Percentiles rank a stretch among this genome's conserved stretches.
Conservation (phyloP, 768 basidiomycete genomes). For the Galerina sulciceps region DNA sequence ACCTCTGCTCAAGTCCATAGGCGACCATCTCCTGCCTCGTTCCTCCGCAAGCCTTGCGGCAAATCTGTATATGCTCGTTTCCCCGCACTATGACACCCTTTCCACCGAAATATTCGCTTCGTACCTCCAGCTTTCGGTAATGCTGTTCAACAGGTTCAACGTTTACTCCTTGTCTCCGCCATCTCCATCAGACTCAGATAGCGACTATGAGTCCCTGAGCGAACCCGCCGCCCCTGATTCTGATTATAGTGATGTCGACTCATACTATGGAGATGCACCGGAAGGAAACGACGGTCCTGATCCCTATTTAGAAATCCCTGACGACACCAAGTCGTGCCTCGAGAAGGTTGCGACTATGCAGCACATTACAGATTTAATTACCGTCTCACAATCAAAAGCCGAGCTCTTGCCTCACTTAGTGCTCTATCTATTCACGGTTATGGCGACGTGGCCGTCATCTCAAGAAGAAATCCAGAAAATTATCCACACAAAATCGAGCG, state of each 20-base stretch:
- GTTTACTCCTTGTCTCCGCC: constrained; percentile 47
- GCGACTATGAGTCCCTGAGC: neutral
- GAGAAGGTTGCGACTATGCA: constrained; percentile 52
- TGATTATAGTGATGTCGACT: constrained; percentile 38
- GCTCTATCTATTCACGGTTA: constrained; percentile 59
- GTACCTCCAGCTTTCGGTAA: constrained; percentile 58
- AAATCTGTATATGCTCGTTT: constrained; percentile 68
- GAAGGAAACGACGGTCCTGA: constrained; percentile 23
- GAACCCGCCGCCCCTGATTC: neutral
- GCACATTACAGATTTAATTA: constrained; percentile 61
- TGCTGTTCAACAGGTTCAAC: constrained; percentile 50
- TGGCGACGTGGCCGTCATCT: constrained; percentile 61
- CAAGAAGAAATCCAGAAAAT: constrained; percentile 61
- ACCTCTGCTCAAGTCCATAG: constrained; percentile 25
- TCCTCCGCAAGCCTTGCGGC: constrained; percentile 67
- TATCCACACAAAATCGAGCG: constrained; percentile 50
- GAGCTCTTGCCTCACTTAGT: constrained; percentile 53
- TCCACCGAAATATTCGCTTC: constrained; percentile 47
- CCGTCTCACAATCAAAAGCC: constrained; percentile 40
- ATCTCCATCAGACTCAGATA: neutral
- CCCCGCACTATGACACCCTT: constrained; percentile 62
- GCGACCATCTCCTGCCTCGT: constrained; percentile 30
- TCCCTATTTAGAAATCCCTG: constrained; percentile 50
- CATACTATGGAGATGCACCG: constrained; percentile 34
- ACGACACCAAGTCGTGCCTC: constrained; percentile 66